Conservation (phyloP, 208 protist species). For the Leishmania major region DNA sequence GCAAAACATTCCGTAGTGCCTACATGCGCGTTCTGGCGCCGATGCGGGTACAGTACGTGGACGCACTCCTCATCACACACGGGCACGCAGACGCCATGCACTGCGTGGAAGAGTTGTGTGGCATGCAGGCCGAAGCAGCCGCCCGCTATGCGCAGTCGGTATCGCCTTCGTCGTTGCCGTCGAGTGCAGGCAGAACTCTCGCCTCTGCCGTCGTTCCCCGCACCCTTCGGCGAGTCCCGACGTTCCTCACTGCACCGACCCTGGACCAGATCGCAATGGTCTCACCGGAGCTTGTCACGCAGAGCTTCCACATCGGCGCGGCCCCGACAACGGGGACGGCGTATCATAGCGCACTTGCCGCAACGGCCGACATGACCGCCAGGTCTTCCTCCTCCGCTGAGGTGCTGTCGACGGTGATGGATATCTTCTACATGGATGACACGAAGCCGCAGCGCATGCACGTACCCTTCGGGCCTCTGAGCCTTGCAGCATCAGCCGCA, state of each 20-base stretch:
- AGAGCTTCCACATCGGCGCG: slow-evolving; percentile 32
- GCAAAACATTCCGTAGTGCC: slow-evolving; percentile 90
- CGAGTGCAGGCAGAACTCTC: neutral
- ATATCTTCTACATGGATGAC: slow-evolving; percentile 52
- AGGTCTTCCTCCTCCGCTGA: slow-evolving; percentile 10
- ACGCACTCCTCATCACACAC: slow-evolving; percentile 89
- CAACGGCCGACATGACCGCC: slow-evolving; percentile 14
- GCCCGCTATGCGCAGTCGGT: slow-evolving; percentile 3
- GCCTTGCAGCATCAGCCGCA: neutral
- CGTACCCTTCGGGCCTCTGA: slow-evolving; percentile 31
- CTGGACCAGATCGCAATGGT: slow-evolving; percentile 61
- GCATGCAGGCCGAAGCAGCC: slow-evolving; percentile 60
- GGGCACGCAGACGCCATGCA: slow-evolving; percentile 85
- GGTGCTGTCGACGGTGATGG: slow-evolving; percentile 24
- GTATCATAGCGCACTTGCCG: slow-evolving; percentile 13
- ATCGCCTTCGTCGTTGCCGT: neutral
- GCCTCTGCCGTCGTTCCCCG: slow-evolving; percentile 5
- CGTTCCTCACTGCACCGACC: slow-evolving; percentile 59
- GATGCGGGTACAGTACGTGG: slow-evolving; percentile 54
- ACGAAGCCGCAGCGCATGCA: slow-evolving; percentile 46
- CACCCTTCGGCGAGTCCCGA: slow-evolving; percentile 49
- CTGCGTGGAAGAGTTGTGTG: slow-evolving; percentile 88
- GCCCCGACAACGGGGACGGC: slow-evolving; percentile 17
- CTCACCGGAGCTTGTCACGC: slow-evolving; percentile 33
- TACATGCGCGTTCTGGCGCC: slow-evolving; percentile 83